A percentile compares a stretch with the other conserved stretches of the same genome.
Evolutionary conservation across 192 early-diverging fungal genomes (phyloP).

Genomic region (Backusella liffmaniae): DNA sequence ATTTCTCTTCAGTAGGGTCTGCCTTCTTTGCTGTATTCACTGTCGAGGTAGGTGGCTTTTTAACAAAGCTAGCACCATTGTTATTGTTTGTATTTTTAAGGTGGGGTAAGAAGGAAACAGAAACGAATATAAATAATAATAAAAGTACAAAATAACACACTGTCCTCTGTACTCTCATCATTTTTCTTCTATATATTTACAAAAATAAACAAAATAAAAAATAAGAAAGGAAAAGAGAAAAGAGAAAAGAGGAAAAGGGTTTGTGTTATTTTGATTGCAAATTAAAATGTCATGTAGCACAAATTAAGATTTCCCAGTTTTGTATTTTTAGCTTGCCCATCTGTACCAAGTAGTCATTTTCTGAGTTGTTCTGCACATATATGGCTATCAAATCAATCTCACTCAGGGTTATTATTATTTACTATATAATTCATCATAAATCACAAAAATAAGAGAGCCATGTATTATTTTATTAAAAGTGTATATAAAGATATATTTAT

Average conservation of each 20-base stretch:
- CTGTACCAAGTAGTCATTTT: not conserved
- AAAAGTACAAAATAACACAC: conserved; percentile 8
- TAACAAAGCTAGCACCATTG: not conserved
- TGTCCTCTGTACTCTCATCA: conserved; percentile 8
- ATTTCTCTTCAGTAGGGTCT: conserved; percentile 9
- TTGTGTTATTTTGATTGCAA: not conserved
- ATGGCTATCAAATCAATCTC: not conserved
- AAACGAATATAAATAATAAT: conserved; percentile 7
- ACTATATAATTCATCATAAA: not conserved
- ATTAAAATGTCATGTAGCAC: not conserved
- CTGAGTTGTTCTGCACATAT: not conserved
- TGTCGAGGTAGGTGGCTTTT: not conserved
- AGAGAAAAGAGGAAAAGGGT: not conserved
- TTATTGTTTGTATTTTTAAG: conserved; percentile 1
- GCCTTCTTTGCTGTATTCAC: not conserved
- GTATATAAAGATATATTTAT: not conserved
- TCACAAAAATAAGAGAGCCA: not conserved
- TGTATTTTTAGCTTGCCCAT: not conserved
- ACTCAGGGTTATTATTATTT: not conserved
- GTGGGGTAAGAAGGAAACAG: not conserved
- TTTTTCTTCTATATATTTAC: conserved; percentile 6
- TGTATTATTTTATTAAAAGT: conserved; percentile 1
- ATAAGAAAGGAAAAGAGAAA: not conserved
- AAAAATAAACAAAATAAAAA: not conserved
- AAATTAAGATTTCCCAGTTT: not conserved